phyloP scores from a whole-genome alignment of 2,329 filamentous ascomycete genomes.

The Botryotinia calthae region DNA sequence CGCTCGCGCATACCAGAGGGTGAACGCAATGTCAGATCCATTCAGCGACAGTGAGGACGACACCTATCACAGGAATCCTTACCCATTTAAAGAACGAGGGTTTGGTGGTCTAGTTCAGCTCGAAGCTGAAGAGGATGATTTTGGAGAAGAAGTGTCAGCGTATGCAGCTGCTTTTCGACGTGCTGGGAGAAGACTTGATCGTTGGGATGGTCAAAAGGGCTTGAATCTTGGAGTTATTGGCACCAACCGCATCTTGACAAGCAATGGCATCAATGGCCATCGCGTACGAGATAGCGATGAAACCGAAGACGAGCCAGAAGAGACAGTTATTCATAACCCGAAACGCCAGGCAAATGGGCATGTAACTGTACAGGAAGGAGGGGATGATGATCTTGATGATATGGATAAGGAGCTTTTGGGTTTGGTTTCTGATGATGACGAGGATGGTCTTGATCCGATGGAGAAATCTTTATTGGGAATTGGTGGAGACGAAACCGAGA shows the following conservation, averaged over 20 bases:
- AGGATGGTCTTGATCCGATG: constrained; percentile 48
- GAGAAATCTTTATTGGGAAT: constrained; percentile 41
- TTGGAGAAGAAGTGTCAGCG: constrained; percentile 68
- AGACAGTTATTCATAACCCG: constrained; percentile 37
- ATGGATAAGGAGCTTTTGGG: constrained; percentile 53
- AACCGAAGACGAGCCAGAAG: constrained; percentile 40
- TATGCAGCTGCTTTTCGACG: constrained; percentile 66
- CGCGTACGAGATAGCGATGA: constrained; percentile 34
- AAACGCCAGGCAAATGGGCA: constrained; percentile 42
- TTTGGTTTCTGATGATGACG: constrained; percentile 46
- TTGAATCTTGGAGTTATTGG: constrained; percentile 36
- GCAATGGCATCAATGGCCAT: constrained; percentile 29
- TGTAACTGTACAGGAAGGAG: constrained; percentile 22
- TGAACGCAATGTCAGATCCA: constrained; percentile 53
- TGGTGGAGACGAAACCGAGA: constrained; percentile 37
- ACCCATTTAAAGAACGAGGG: constrained; percentile 53
- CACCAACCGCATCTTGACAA: constrained; percentile 32
- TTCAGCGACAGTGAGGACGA: constrained; percentile 65
- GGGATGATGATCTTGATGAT: constrained; percentile 53
- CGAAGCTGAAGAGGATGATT: constrained; percentile 64
- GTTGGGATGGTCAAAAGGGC: constrained; percentile 58
- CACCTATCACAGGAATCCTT: constrained; percentile 39
- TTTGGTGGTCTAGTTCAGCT: constrained; percentile 64
- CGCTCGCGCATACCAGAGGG: constrained; percentile 62
- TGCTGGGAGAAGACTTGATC: constrained; percentile 60